Evolutionary conservation across 2,329 filamentous ascomycete genomes (phyloP).

Genomic region (Xylaria sp.): DNA sequence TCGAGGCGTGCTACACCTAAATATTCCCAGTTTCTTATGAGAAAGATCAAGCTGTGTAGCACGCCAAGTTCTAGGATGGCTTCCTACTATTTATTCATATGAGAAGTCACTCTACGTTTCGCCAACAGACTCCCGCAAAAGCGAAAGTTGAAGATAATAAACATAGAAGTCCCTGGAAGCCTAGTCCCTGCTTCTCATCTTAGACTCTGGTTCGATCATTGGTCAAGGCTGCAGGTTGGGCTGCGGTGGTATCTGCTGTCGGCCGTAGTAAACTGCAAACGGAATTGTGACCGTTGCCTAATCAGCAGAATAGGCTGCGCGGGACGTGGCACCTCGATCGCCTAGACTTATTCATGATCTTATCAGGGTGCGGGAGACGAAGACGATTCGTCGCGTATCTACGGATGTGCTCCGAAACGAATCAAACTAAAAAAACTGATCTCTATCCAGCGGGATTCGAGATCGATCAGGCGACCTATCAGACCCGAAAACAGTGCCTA

Average conservation of each 20-base stretch:
- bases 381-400: neutral
- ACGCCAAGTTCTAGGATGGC: neutral
- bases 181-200: constrained; percentile 2
- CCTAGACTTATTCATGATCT: neutral
- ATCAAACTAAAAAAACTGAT: neutral
- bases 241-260: constrained; percentile 5
- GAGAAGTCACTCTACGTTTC: neutral
- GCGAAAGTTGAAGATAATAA: neutral
- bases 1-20: constrained; percentile 6
- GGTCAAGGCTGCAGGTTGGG: neutral
- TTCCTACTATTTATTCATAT: neutral
- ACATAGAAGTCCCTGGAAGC: neutral
- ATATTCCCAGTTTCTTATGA: neutral
- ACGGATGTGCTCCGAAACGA: neutral
- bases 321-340: neutral
- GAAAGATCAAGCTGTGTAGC: neutral
- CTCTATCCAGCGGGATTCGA: neutral
- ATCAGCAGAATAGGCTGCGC: neutral
- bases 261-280: constrained; percentile 17
- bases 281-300: neutral
- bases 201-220: neutral
- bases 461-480: neutral
- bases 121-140: neutral
- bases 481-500: neutral
- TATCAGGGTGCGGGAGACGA: neutral